Percentiles rank a stretch among this genome's conserved stretches.
These are phyloP conservation scores for Arabidopsis suecica DNA, from an alignment of 345 rosid genomes.

Conservation along the genomic window DNA sequence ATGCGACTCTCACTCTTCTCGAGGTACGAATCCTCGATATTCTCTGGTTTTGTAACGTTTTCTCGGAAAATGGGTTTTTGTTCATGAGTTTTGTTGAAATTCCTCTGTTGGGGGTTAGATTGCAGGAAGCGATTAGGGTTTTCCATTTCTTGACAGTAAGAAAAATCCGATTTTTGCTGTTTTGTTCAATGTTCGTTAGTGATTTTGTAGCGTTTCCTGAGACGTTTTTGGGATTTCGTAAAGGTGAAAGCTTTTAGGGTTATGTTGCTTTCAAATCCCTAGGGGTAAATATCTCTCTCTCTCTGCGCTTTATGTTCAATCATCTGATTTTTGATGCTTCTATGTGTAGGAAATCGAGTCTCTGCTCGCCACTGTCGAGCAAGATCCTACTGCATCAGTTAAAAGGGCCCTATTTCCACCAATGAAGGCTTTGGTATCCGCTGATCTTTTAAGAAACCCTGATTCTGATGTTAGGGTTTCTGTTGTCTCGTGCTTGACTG, in stretches of 20 bases:
- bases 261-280: constrained; percentile 13
- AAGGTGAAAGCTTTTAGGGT: constrained; percentile 29
- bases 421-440: constrained; percentile 68
- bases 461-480: constrained; percentile 66
- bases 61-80: constrained; percentile 19
- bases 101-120: constrained; percentile 21
- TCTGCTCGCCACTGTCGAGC: constrained; percentile 66
- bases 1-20: constrained; percentile 58
- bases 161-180: neutral
- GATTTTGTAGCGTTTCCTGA: neutral
- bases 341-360: constrained; percentile 58
- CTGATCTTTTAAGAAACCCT: constrained; percentile 57
- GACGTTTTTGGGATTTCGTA: neutral
- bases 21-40: constrained; percentile 22
- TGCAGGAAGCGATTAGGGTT: constrained; percentile 40
- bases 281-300: neutral
- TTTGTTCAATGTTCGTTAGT: constrained; percentile 1
- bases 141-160: neutral
- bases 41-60: constrained; percentile 15
- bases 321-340: constrained; percentile 19
- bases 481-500: constrained; percentile 72
- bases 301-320: constrained; percentile 9
- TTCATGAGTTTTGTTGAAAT: constrained; percentile 28
- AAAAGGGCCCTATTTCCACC: constrained; percentile 57
- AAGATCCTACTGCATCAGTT: constrained; percentile 56